These are phyloP conservation scores for Blastobotrys capitulatus DNA, from an alignment of 1,139 yeast genomes.

Conservation along the genomic window DNA sequence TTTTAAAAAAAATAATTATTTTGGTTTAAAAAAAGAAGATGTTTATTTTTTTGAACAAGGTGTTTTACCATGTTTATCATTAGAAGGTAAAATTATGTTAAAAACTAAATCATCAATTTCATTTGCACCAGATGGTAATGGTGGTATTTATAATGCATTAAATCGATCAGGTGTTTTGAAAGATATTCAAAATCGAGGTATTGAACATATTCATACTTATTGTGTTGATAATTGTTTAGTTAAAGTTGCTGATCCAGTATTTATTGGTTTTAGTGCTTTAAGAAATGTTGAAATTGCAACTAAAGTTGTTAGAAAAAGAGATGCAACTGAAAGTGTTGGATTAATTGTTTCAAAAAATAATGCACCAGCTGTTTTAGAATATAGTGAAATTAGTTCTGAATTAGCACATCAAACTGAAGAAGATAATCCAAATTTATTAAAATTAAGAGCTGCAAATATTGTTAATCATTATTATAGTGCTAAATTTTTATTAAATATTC, in stretches of 20 bases:
- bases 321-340: conserved; percentile 86
- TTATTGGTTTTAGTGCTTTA: conserved; percentile 79
- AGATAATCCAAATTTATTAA: conserved; percentile 46
- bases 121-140: conserved; percentile 97
- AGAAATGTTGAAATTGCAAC: conserved; percentile 70
- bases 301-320: conserved; percentile 90
- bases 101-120: conserved; percentile 52
- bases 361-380: conserved; percentile 89
- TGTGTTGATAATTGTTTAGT: conserved; percentile 94
- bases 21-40: conserved; percentile 60
- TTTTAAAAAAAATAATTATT: conserved; percentile 55
- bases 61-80: conserved; percentile 80
- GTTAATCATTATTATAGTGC: conserved; percentile 95
- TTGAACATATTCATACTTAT: conserved; percentile 91
- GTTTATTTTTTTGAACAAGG: conserved; percentile 90
- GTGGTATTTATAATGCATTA: conserved; percentile 89
- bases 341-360: conserved; percentile 64
- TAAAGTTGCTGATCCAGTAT: conserved; percentile 89
- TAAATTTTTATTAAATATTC: conserved; percentile 55
- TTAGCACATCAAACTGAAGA: conserved; percentile 60
- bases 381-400: conserved; percentile 78
- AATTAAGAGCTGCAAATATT: conserved; percentile 90
- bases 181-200: conserved; percentile 63
- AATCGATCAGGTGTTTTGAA: conserved; percentile 56
- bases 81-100: conserved; percentile 68